These are phyloP conservation scores for Calonectria pseudoreteaudii DNA, from an alignment of 2,329 filamentous ascomycete species.

Conservation along the genomic window DNA sequence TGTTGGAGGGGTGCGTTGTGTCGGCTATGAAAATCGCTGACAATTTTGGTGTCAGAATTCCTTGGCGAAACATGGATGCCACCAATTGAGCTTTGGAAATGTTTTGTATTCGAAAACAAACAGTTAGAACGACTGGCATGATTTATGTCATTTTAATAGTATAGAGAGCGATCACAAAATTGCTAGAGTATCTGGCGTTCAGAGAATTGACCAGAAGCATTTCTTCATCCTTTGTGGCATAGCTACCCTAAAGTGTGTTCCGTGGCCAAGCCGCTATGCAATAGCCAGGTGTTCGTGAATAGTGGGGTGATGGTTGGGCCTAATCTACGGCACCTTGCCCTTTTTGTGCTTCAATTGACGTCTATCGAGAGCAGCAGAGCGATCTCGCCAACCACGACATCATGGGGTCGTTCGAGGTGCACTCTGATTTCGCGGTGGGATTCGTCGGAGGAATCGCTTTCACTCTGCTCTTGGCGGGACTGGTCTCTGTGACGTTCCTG, in stretches of 20 bases:
- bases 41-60: slow-evolving; percentile 61
- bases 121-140: background rate
- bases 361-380: background rate
- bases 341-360: background rate
- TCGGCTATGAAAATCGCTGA: slow-evolving; percentile 68
- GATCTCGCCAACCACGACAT: background rate
- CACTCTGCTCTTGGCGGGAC: slow-evolving; percentile 27
- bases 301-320: background rate
- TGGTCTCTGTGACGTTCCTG: slow-evolving; percentile 34
- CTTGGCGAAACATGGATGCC: slow-evolving; percentile 43
- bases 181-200: background rate
- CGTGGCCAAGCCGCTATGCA: background rate
- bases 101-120: background rate
- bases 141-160: background rate
- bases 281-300: background rate
- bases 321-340: background rate
- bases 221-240: background rate
- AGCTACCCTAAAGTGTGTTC: background rate
- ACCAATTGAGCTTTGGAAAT: background rate
- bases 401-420: slow-evolving; percentile 1
- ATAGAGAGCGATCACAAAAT: background rate
- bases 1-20: slow-evolving; percentile 70
- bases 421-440: slow-evolving; percentile 43
- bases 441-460: slow-evolving; percentile 43
- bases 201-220: background rate